phyloP scores from a whole-genome alignment of 371 early-diverging fungal genomes.

The Zancudomyces culisetae region DNA sequence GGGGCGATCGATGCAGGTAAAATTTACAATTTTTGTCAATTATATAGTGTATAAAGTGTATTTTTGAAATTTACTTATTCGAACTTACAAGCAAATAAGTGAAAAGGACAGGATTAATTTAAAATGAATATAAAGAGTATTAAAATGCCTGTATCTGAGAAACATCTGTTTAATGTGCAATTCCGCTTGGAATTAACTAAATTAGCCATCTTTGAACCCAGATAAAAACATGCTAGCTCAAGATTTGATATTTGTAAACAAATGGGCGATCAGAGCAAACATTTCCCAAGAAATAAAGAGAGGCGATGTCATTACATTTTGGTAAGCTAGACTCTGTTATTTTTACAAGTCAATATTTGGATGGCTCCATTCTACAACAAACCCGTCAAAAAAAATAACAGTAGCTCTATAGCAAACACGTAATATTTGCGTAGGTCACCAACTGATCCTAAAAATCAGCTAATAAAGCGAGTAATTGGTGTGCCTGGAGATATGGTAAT shows the following conservation, averaged over 20 bases:
- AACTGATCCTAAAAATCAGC: constrained; percentile 36
- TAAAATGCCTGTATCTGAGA: constrained; percentile 8
- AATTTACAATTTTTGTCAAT: no score
- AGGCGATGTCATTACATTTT: constrained; percentile 70
- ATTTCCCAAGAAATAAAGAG: constrained; percentile 21
- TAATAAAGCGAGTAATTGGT: constrained; percentile 73
- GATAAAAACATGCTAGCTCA: constrained; percentile 44
- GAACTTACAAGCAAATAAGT: no score
- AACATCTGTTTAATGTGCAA: neutral
- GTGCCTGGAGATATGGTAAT: constrained; percentile 65
- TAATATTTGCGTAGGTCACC: constrained; percentile 60
- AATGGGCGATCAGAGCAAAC: constrained; percentile 30
- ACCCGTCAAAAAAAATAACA: constrained; percentile 2
- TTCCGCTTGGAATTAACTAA: neutral
- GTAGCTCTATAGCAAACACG: neutral
- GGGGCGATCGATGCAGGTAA: constrained; percentile 24
- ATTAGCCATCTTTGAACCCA: constrained; percentile 68
- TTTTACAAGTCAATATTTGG: neutral
- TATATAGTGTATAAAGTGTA: no score
- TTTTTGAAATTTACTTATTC: no score
- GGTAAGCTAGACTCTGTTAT: constrained; percentile 25
- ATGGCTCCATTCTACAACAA: neutral
- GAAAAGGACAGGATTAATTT: no score
- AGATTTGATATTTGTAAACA: constrained; percentile 63
- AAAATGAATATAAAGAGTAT: neutral